These are phyloP conservation scores for Aphanomyces stellatus DNA, from an alignment of 352 stramenopile species.

Conservation along the genomic window DNA sequence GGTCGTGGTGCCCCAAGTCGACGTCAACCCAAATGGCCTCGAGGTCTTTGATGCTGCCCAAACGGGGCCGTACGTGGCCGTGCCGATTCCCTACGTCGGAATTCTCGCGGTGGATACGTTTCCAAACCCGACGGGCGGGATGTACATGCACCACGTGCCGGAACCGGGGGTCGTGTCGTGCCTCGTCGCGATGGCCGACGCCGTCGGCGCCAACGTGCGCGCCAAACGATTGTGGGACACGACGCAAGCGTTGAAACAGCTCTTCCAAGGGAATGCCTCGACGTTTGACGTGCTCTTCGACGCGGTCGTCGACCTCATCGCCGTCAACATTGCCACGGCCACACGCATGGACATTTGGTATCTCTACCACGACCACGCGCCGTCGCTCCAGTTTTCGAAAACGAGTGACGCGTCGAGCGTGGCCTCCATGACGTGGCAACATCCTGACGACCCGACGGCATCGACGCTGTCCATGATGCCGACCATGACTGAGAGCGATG, in stretches of 20 bases:
- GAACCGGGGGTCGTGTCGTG: constrained; percentile 50
- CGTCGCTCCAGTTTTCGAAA: neutral
- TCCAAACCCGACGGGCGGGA: constrained; percentile 38
- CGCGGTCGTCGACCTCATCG: constrained; percentile 29
- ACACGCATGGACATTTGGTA: constrained; percentile 21
- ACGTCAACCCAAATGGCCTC: constrained; percentile 25
- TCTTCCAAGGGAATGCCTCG: constrained; percentile 56
- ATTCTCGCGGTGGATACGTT: constrained; percentile 60
- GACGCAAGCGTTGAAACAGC: constrained; percentile 21
- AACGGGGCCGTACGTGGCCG: constrained; percentile 42
- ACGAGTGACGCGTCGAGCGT: neutral
- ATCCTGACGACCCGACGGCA: too few species aligned
- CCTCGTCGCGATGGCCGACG: constrained; percentile 36
- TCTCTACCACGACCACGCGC: neutral
- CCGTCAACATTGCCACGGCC: constrained; percentile 34
- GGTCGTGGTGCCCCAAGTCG: constrained; percentile 45
- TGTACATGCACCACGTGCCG: constrained; percentile 37
- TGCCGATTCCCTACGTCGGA: constrained; percentile 63
- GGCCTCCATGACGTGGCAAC: neutral
- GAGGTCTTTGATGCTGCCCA: constrained; percentile 24
- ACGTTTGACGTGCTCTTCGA: constrained; percentile 35
- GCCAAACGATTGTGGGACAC: constrained; percentile 24
- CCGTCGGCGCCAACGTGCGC: constrained; percentile 39
- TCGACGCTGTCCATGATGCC: neutral
- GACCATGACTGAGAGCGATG: neutral